A percentile compares a stretch with the other conserved stretches of the same genome.
Conservation (phyloP, 768 basidiomycete species). For the Trametopsis cervina region DNA sequence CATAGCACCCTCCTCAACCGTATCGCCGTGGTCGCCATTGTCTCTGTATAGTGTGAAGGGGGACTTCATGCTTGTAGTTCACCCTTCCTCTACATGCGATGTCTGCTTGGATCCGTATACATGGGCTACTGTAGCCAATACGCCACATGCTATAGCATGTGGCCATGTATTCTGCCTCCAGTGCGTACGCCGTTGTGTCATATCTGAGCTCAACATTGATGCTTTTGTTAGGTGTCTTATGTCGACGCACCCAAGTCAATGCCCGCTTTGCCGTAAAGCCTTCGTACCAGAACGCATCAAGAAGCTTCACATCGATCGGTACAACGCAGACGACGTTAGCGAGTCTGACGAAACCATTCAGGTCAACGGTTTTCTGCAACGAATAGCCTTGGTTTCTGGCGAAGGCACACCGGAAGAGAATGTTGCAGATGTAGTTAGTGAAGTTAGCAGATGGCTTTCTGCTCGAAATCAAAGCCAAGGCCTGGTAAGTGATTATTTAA, state of each 20-base stretch:
- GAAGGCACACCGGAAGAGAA: slow-evolving; percentile 27
- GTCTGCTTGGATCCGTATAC: slow-evolving; percentile 64
- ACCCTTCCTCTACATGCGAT: slow-evolving; percentile 68
- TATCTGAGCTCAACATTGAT: background rate
- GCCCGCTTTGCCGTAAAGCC: slow-evolving; percentile 61
- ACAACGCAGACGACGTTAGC: slow-evolving; percentile 7
- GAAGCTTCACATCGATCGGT: slow-evolving; percentile 56
- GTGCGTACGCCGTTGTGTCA: slow-evolving; percentile 35
- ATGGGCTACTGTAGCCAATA: slow-evolving; percentile 40
- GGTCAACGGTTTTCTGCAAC: slow-evolving; percentile 25
- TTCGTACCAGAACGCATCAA: slow-evolving; percentile 53
- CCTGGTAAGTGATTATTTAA: slow-evolving; percentile 25
- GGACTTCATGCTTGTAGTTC: slow-evolving; percentile 47
- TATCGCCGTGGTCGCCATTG: no score
- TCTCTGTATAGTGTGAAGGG: no score
- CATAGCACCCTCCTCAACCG: no score
- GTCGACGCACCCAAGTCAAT: slow-evolving; percentile 42
- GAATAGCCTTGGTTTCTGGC: slow-evolving; percentile 28
- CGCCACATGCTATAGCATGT: slow-evolving; percentile 68
- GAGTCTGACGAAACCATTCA: slow-evolving; percentile 7
- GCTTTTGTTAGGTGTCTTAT: slow-evolving; percentile 42
- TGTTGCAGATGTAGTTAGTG: slow-evolving; percentile 33
- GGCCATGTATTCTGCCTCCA: slow-evolving; percentile 69
- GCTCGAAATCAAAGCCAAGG: slow-evolving; percentile 34
- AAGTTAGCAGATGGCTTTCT: slow-evolving; percentile 47